phyloP scores from a whole-genome alignment of 1,139 yeast species.

The Geotrichum citri-aurantii region DNA sequence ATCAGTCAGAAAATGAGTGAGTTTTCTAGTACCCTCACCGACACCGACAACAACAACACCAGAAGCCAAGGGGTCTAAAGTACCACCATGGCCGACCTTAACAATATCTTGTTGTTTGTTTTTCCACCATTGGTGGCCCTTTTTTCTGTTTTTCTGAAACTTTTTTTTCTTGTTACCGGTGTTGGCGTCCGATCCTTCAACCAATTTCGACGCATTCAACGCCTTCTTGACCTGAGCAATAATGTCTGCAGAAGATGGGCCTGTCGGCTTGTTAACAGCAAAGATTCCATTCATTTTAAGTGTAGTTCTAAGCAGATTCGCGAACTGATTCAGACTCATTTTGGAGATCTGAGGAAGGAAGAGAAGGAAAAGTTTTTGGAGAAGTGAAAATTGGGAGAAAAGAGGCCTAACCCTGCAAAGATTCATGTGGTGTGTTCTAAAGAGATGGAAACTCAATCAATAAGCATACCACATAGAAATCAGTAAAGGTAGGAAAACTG shows the following conservation, averaged over 20 bases:
- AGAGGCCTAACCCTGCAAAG: neutral
- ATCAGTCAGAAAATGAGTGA: conserved; percentile 60
- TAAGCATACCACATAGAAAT: too few relatives aligned
- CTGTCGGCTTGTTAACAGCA: conserved; percentile 89
- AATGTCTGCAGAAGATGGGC: conserved; percentile 72
- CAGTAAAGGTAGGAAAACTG: too few relatives aligned
- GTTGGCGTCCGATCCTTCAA: conserved; percentile 35
- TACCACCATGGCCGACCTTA: conserved; percentile 98
- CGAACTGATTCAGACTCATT: neutral
- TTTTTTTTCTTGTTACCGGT: conserved; percentile 11
- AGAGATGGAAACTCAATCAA: too few relatives aligned
- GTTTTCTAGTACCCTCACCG: conserved; percentile 79
- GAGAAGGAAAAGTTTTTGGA: neutral
- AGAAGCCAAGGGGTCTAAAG: conserved; percentile 89
- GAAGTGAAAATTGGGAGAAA: neutral
- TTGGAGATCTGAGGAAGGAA: neutral
- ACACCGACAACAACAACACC: conserved; percentile 91
- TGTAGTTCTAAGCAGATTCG: neutral
- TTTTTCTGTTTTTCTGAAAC: conserved; percentile 24
- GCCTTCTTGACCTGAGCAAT: conserved; percentile 58
- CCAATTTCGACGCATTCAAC: conserved; percentile 56
- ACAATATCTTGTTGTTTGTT: conserved; percentile 29
- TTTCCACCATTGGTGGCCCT: conserved; percentile 29
- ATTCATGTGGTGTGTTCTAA: neutral
- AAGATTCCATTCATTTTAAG: conserved; percentile 53